A percentile compares a stretch with the other conserved stretches of the same genome.
Conservation (phyloP, 1,139 yeast genomes). For the Suhomyces guaymorum region DNA sequence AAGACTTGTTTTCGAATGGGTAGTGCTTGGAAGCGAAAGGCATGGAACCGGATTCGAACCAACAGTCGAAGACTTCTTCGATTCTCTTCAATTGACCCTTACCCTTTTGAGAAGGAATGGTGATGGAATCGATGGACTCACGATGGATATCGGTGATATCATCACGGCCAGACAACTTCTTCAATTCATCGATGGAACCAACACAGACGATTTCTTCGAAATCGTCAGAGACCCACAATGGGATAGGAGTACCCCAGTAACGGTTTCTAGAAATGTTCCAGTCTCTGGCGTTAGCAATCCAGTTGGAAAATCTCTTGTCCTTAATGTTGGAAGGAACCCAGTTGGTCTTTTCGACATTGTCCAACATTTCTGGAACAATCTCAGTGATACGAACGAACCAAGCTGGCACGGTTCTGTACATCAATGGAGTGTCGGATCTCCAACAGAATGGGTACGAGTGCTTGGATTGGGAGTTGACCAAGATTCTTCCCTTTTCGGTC, state of each 20-base stretch:
- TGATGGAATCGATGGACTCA: constrained; percentile 84
- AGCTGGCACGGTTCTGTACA: constrained; percentile 95
- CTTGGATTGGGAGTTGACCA: constrained; percentile 78
- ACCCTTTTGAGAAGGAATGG: constrained; percentile 91
- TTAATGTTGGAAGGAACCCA: constrained; percentile 94
- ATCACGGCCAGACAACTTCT: constrained; percentile 74
- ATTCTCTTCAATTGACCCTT: constrained; percentile 85
- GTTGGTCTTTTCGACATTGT: constrained; percentile 78
- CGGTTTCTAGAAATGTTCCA: constrained; percentile 98
- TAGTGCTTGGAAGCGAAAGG: constrained; percentile 97
- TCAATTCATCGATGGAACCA: constrained; percentile 86
- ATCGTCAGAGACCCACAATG: constrained; percentile 96
- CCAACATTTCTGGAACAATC: constrained; percentile 84
- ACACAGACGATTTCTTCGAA: constrained; percentile 89
- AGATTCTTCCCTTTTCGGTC: constrained; percentile 73
- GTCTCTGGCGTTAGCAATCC: constrained; percentile 98
- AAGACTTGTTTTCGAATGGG: constrained; percentile 84
- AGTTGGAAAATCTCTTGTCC: constrained; percentile 93
- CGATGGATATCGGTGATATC: constrained; percentile 91
- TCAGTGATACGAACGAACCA: constrained; percentile 95
- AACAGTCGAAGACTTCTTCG: constrained; percentile 98
- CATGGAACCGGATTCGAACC: constrained; percentile 99
- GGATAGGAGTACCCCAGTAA: constrained; percentile 99
- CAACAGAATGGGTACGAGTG: constrained; percentile 99
- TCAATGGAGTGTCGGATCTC: constrained; percentile 98